Evolutionary conservation across 371 early-diverging fungal genomes (phyloP).

Genomic region (Lichtheimia ramosa): DNA sequence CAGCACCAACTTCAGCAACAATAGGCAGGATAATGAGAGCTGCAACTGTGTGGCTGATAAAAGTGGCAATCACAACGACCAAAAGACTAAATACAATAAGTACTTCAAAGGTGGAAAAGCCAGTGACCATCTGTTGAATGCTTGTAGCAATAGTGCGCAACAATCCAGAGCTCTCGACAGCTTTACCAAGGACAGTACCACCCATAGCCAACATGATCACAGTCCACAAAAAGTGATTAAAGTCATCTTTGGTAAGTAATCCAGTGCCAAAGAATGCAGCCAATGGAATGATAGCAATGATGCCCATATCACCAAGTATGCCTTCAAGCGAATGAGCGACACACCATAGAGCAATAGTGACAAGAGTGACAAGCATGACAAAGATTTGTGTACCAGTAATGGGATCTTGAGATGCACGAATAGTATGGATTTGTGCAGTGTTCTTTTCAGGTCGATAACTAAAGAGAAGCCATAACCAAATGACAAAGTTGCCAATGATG

Average conservation of each 20-base stretch:
- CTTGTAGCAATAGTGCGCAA: constrained; percentile 72
- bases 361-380: constrained; percentile 58
- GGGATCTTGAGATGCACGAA: constrained; percentile 56
- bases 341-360: constrained; percentile 84
- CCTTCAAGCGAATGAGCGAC: constrained; percentile 58
- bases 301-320: constrained; percentile 79
- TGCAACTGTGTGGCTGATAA: constrained; percentile 94
- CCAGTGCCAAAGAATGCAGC: constrained; percentile 81
- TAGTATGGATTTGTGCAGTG: constrained; percentile 55
- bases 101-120: constrained; percentile 65
- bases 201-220: constrained; percentile 88
- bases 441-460: constrained; percentile 65
- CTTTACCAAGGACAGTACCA: constrained; percentile 80
- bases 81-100: constrained; percentile 68
- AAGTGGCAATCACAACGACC: constrained; percentile 81
- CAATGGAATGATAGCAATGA: constrained; percentile 77
- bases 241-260: constrained; percentile 79
- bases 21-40: constrained; percentile 84
- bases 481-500: constrained; percentile 62
- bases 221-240: constrained; percentile 72
- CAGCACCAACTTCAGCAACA: constrained; percentile 72
- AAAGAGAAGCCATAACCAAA: constrained; percentile 66
- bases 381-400: constrained; percentile 63
- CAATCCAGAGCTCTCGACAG: constrained; percentile 75
- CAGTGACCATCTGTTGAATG: constrained; percentile 67